phyloP scores from a whole-genome alignment of 225 moss, liverwort and hornwort genomes.

The Sphagnum contortum region DNA sequence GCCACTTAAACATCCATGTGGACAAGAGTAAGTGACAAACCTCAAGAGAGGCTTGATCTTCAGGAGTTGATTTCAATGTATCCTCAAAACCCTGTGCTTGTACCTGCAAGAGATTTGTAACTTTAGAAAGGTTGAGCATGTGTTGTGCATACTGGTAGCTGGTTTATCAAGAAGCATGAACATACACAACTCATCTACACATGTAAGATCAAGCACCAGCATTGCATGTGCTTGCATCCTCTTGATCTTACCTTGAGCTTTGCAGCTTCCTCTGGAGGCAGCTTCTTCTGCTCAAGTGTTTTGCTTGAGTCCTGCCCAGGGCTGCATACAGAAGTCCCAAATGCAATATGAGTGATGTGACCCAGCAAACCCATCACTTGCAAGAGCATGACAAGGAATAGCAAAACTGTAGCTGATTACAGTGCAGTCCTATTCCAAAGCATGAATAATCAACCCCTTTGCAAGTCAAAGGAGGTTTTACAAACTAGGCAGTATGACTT shows the following conservation, averaged over 20 bases:
- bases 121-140: not conserved
- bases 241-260: constrained; percentile 49
- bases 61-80: constrained; percentile 46
- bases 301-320: constrained; percentile 55
- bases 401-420: too few species aligned
- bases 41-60: constrained; percentile 80
- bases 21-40: constrained; percentile 15
- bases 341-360: too few species aligned
- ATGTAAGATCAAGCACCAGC: too few species aligned
- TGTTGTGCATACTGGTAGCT: not conserved
- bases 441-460: too few species aligned
- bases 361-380: too few species aligned
- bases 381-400: too few species aligned
- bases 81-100: constrained; percentile 78
- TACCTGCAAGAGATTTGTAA: constrained; percentile 30
- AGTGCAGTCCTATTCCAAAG: too few species aligned
- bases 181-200: too few species aligned
- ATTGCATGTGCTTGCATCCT: too few species aligned
- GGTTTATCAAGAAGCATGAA: not conserved
- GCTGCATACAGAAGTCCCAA: constrained; percentile 23
- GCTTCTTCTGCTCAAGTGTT: constrained; percentile 41
- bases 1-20: too few species aligned
- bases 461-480: too few species aligned
- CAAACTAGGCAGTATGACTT: too few species aligned
- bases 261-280: constrained; percentile 63